Base-by-base conservation (phyloP, 257 asterid species). In the Thymus mandschuricus region DNA sequence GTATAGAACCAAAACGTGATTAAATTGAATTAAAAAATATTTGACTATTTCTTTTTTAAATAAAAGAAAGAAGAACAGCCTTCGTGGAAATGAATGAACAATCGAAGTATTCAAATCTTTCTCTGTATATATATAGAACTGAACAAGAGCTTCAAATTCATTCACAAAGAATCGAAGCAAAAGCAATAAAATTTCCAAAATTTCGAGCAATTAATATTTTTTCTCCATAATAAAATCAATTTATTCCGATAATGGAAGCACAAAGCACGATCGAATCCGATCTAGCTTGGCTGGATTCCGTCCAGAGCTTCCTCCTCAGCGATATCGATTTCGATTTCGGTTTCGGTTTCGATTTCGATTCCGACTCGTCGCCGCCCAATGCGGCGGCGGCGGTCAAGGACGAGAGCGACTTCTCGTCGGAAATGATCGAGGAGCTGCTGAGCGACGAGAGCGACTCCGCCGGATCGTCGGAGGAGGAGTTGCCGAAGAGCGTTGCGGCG, bases 241-340 rank as follows among this genome's bases (percentile, higher is more conserved):
- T 35, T 35, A 35, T 10, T 10, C 50, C 10, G 7, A 28, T 29
- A 66, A 75, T 79, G 83, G 57, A 70, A 70, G 35, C 69, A 28
- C 65, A 75, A 60, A 45, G 61, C 11, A 30, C 44, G 10, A 44
- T 72, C 30, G 75, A 79, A 31, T 65, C 60, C 2, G 75, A 79
- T 54, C 21, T 33, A 6, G 54, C 40, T 10, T 28, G 69, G 12
- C 80, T 75, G 28, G 64, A 66, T 40, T 52, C 69, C 49, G 35
- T 79, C 1, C 73, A 75, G 35, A 43, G 68, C 29, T 73, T 50
- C 66, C 83, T 79, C 60, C 45, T 79, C 8, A 75, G 61, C 10
- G 83, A 79, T 69, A 61, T 46, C 1, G 80, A 78, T 15, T 60
- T 33, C 0, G 72, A 68, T 21, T 68, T 43, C 28, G 43, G 31